Base-by-base conservation (phyloP, 805 yeast species). In the Ogataea polymorpha region DNA sequence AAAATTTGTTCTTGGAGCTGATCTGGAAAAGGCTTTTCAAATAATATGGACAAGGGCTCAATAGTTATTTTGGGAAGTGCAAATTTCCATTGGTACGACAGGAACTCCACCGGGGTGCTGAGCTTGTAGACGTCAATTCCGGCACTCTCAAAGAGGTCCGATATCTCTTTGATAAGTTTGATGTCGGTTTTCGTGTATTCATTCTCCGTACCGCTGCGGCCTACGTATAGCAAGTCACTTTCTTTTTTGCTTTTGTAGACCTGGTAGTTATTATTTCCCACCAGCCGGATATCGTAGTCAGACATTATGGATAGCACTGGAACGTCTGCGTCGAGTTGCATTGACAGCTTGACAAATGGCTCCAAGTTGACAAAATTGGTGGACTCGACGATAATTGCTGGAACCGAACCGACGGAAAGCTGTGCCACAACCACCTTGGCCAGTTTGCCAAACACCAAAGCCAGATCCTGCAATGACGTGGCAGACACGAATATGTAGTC, bases 41-140 rank as follows among this genome's bases (percentile, higher is more conserved):
- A 80, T 9, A 86, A 55, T 17, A 89, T 72, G 24, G 87, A 68
- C 32, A 89, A 66, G 5, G 96, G 88, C 59, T 83, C 86, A 56
- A 89, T 78, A 16, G 89, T 82, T 30, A 88, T 77, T 41, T 78
- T 74, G 7, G 95, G 87, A 40, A 88, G 71, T 1, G 95, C 90
- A 42, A 86, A 71, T 58, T 82, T 80, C 96, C 96, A 89, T 62
- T 88, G 93, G 53, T 82, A 82, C 10, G 81, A 75, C 61, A 77
- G 66, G 53, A 78, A 83, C 48, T 79, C 87, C 41, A 72, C 63
- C 33, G 79, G 68, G 49, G 72, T 67, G 42, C 69, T 63, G 41
- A 78, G 66, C 53, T 75, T 75, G 49, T 77, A 67, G 35, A 75
- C 72, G 34, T 71, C 71, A 33, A 72, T 63, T 42, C 63, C 61